Conservation (phyloP, 169 alveolate genomes). For the Cytauxzoon felis region DNA sequence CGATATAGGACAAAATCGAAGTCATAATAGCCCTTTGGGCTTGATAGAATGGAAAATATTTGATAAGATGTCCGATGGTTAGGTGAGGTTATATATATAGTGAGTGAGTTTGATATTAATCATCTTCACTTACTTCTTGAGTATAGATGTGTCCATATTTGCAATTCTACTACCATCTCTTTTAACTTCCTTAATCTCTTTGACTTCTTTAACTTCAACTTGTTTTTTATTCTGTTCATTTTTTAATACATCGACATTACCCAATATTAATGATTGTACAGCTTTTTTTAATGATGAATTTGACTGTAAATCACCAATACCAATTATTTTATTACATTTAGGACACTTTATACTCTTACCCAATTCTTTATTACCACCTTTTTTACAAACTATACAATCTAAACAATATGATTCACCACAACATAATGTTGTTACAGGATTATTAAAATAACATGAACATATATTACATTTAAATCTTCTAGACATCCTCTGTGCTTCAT, state of each 20-base stretch:
- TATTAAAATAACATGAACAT: slow-evolving; percentile 72
- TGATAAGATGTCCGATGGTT: too few species aligned
- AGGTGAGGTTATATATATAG: too few species aligned
- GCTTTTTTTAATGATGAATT: slow-evolving; percentile 49
- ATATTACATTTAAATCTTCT: slow-evolving; percentile 68
- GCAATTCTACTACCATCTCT: too few species aligned
- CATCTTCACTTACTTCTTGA: too few species aligned
- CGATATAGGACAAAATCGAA: too few species aligned
- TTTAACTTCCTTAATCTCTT: background rate
- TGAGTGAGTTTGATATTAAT: too few species aligned
- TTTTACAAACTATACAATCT: slow-evolving; percentile 59
- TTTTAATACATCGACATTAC: slow-evolving; percentile 20
- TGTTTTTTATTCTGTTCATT: slow-evolving; percentile 26
- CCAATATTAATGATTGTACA: slow-evolving; percentile 30
- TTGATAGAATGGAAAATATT: too few species aligned
- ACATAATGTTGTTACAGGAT: slow-evolving; percentile 77
- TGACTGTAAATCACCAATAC: slow-evolving; percentile 36
- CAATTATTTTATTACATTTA: slow-evolving; percentile 14
- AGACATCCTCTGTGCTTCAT: slow-evolving; percentile 55
- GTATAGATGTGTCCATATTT: too few species aligned
- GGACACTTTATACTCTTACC: slow-evolving; percentile 45
- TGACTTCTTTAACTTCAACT: background rate
- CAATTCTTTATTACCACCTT: slow-evolving; percentile 32
- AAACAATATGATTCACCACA: slow-evolving; percentile 83
- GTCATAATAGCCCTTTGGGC: too few species aligned